These are phyloP conservation scores for Dactylellina cionopaga DNA, from an alignment of 2,329 filamentous ascomycete genomes.

Conservation along the genomic window DNA sequence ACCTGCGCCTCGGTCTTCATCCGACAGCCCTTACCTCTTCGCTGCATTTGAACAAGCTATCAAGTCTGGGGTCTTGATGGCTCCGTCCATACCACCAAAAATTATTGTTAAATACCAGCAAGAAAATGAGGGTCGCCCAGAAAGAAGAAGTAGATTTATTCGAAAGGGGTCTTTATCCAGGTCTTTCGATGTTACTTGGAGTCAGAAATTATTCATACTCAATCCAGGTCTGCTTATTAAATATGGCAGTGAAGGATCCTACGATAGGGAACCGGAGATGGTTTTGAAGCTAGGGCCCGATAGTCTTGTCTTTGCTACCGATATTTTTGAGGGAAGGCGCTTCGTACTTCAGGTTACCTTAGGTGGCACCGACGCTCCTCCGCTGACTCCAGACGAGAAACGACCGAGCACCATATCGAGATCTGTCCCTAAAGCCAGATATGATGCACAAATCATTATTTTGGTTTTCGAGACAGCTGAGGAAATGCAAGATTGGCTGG, in stretches of 20 bases:
- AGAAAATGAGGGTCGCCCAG: conserved; percentile 32
- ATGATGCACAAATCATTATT: conserved; percentile 42
- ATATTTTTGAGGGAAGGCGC: conserved; percentile 50
- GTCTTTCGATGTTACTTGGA: conserved; percentile 34
- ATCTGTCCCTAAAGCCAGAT: conserved; percentile 32
- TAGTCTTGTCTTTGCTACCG: conserved; percentile 40
- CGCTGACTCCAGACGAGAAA: conserved; percentile 43
- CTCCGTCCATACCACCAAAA: conserved; percentile 43
- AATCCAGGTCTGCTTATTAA: conserved; percentile 34
- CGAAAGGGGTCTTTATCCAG: conserved; percentile 40
- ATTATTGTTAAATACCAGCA: conserved; percentile 41
- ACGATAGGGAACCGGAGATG: conserved; percentile 48
- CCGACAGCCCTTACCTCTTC: conserved; percentile 41
- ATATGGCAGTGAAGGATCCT: conserved; percentile 45
- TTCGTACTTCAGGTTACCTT: conserved; percentile 46
- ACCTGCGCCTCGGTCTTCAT: conserved; percentile 18
- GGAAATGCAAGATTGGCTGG: conserved; percentile 52
- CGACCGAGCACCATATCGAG: conserved; percentile 45
- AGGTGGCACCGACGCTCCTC: conserved; percentile 19
- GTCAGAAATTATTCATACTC: conserved; percentile 45
- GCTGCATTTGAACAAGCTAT: conserved; percentile 48
- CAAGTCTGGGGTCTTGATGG: conserved; percentile 35
- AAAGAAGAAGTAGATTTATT: conserved; percentile 45
- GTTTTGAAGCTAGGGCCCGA: conserved; percentile 39
- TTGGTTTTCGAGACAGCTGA: conserved; percentile 48